phyloP scores from a whole-genome alignment of 768 basidiomycete species.

The Psilocybe cubensis region DNA sequence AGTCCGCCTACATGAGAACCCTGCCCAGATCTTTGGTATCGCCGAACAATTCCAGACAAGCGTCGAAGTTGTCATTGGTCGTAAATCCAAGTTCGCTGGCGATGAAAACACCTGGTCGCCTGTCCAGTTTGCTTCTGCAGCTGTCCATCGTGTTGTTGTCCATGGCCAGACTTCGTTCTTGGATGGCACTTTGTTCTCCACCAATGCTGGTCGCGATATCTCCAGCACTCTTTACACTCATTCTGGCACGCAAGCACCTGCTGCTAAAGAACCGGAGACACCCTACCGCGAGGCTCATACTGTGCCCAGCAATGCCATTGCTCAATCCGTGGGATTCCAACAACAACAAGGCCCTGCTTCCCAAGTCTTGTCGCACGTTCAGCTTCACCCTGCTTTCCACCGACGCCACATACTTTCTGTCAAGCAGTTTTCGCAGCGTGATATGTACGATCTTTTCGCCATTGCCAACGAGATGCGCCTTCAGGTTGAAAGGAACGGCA shows the following conservation, averaged over 20 bases:
- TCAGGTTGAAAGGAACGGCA: constrained; percentile 90
- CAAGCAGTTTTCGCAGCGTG: constrained; percentile 88
- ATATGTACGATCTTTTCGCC: constrained; percentile 92
- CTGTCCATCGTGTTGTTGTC: constrained; percentile 88
- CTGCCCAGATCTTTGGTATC: constrained; percentile 87
- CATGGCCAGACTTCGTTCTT: constrained; percentile 89
- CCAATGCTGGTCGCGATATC: constrained; percentile 71
- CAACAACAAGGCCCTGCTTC: constrained; percentile 36
- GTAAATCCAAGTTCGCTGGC: constrained; percentile 60
- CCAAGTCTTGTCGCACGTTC: constrained; percentile 48
- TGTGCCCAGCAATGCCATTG: constrained; percentile 20
- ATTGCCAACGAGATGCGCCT: constrained; percentile 96
- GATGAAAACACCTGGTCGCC: constrained; percentile 80
- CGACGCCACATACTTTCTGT: constrained; percentile 93
- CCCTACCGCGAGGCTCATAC: constrained; percentile 26
- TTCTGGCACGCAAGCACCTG: constrained; percentile 19
- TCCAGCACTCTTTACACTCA: constrained; percentile 56
- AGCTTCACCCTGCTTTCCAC: constrained; percentile 87
- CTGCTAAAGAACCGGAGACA: constrained; percentile 35
- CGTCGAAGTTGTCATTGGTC: constrained; percentile 91
- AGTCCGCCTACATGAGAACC: constrained; percentile 88
- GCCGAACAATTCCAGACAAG: constrained; percentile 86
- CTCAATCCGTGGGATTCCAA: constrained; percentile 23
- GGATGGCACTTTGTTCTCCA: constrained; percentile 73
- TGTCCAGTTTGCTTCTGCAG: constrained; percentile 64